Percentiles rank a stretch among this genome's conserved stretches.
Conservation (phyloP, 2,329 filamentous ascomycete genomes). For the Raffaelea deltoideospora region DNA sequence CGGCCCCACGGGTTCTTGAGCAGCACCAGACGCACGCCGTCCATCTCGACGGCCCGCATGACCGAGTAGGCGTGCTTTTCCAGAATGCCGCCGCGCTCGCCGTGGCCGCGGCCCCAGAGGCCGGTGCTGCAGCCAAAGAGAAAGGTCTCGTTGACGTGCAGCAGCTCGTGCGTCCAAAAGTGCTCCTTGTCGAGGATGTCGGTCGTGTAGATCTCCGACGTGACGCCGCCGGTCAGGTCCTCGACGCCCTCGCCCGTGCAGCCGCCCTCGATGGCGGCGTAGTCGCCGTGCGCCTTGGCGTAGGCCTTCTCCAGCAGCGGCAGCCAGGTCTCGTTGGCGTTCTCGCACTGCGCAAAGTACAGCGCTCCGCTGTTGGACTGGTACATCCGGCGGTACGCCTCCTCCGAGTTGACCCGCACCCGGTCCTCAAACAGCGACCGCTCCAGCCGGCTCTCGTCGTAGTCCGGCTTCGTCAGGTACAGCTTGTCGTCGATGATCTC, state of each 20-base stretch:
- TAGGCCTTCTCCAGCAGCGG: constrained; percentile 62
- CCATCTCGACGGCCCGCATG: constrained; percentile 36
- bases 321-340: constrained; percentile 60
- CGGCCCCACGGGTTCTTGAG: constrained; percentile 44
- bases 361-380: constrained; percentile 54
- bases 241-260: constrained; percentile 32
- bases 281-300: constrained; percentile 65
- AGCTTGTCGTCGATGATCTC: constrained; percentile 44
- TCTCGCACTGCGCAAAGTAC: constrained; percentile 55
- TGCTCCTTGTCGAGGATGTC: constrained; percentile 65
- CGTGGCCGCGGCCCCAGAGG: constrained; percentile 46
- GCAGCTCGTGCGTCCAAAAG: constrained; percentile 72
- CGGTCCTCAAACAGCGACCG: constrained; percentile 30
- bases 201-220: constrained; percentile 50
- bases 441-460: constrained; percentile 40
- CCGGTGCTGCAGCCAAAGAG: constrained; percentile 57
- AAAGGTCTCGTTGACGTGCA: constrained; percentile 68
- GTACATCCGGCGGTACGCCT: constrained; percentile 46
- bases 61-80: constrained; percentile 46
- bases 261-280: constrained; percentile 54
- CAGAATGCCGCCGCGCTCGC: constrained; percentile 40
- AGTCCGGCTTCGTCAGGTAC: constrained; percentile 41
- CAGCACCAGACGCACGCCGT: constrained; percentile 35
- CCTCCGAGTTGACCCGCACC: constrained; percentile 34
- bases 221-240: constrained; percentile 53